phyloP scores from a whole-genome alignment of 371 early-diverging fungal species.

The Fennellomyces sp. region DNA sequence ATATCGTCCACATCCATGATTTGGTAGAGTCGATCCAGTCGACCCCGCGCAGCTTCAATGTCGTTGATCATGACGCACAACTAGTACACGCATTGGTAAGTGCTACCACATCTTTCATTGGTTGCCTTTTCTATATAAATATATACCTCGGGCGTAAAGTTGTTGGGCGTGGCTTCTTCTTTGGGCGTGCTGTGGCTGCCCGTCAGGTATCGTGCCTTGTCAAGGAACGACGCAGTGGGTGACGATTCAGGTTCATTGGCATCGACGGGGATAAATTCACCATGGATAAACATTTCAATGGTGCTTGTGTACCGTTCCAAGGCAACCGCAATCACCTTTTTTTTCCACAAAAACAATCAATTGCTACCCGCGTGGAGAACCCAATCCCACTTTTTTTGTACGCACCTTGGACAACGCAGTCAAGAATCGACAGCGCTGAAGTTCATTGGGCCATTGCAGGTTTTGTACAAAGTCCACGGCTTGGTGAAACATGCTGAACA shows the following conservation, averaged over 20 bases:
- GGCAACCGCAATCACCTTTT: slow-evolving; percentile 55
- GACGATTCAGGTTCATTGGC: slow-evolving; percentile 12
- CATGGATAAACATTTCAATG: slow-evolving; percentile 41
- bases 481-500: slow-evolving; percentile 78
- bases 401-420: slow-evolving; percentile 68
- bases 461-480: slow-evolving; percentile 70
- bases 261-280: slow-evolving; percentile 33
- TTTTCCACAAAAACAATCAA: too few relatives aligned
- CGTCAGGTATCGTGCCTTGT: slow-evolving; percentile 42
- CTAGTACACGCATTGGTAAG: slow-evolving; percentile 9
- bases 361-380: too few relatives aligned
- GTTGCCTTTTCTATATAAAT: too few relatives aligned
- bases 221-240: slow-evolving; percentile 29
- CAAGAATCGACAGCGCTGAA: slow-evolving; percentile 70
- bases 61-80: slow-evolving; percentile 71
- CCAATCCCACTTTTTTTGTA: slow-evolving; percentile 32
- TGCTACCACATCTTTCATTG: too few relatives aligned
- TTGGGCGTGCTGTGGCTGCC: slow-evolving; percentile 27
- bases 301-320: slow-evolving; percentile 54
- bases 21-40: slow-evolving; percentile 64
- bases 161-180: slow-evolving; percentile 50
- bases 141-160: slow-evolving; percentile 59
- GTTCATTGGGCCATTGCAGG: slow-evolving; percentile 79
- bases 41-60: slow-evolving; percentile 65
- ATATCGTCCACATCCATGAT: slow-evolving; percentile 71